A percentile compares a stretch with the other conserved stretches of the same genome.
phyloP scores from a whole-genome alignment of 1,139 yeast species.

The Yamadazyma pseudoaaseri region DNA sequence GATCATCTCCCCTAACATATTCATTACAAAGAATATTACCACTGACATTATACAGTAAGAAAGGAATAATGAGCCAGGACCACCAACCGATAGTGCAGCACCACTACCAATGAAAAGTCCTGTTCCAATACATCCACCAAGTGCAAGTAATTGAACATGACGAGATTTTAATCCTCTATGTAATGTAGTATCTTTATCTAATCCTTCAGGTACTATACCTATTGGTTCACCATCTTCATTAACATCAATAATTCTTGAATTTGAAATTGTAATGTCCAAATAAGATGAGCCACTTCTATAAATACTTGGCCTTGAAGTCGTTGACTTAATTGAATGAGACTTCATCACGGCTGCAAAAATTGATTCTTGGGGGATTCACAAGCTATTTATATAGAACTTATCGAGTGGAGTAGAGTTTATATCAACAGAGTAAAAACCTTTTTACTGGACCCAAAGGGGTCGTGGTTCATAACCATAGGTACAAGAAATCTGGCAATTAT shows the following conservation, averaged over 20 bases:
- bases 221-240: constrained; percentile 21
- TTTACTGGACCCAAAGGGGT: no score
- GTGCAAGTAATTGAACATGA: constrained; percentile 37
- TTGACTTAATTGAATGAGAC: constrained; percentile 15
- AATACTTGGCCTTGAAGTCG: constrained; percentile 16
- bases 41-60: constrained; percentile 50
- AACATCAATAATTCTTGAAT: constrained; percentile 29
- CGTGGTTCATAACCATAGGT: no score
- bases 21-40: constrained; percentile 56
- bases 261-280: constrained; percentile 31
- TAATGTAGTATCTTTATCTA: constrained; percentile 11
- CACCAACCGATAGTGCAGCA: constrained; percentile 41
- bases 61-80: constrained; percentile 51
- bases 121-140: constrained; percentile 44
- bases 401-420: background rate
- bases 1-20: constrained; percentile 61
- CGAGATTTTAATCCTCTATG: constrained; percentile 21
- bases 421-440: no score
- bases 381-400: no score
- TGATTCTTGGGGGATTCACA: background rate
- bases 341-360: constrained; percentile 11
- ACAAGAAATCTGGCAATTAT: no score
- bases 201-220: constrained; percentile 3
- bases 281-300: constrained; percentile 21
- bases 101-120: constrained; percentile 51